These are phyloP conservation scores for Venturiaceae sp. DNA, from an alignment of 2,329 filamentous ascomycete genomes.

Conservation along the genomic window DNA sequence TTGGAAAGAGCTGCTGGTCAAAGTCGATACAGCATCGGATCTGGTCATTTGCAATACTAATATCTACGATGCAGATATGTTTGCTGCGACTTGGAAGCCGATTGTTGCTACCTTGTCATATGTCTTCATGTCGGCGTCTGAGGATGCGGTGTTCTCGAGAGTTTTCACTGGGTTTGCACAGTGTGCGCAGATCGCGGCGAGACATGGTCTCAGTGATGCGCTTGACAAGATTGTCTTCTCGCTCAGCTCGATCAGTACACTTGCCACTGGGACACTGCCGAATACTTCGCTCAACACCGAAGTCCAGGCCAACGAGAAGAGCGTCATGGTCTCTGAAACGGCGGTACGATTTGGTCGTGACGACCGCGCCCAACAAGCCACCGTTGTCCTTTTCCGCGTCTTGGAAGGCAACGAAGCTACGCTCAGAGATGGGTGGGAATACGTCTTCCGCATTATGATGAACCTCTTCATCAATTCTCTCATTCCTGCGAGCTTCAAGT, in stretches of 20 bases:
- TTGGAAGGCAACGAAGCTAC: conserved; percentile 75
- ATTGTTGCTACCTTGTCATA: conserved; percentile 93
- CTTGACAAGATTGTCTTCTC: conserved; percentile 90
- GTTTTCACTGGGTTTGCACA: conserved; percentile 94
- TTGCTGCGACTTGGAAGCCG: conserved; percentile 88
- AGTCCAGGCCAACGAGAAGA: conserved; percentile 82
- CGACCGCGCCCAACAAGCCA: conserved; percentile 87
- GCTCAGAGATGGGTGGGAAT: conserved; percentile 63
- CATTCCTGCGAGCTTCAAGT: conserved; percentile 58
- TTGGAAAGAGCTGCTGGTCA: conserved; percentile 88
- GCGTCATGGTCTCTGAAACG: conserved; percentile 96
- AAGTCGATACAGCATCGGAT: conserved; percentile 65
- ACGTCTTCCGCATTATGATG: conserved; percentile 75
- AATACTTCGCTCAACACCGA: conserved; percentile 91
- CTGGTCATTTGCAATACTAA: conserved; percentile 81
- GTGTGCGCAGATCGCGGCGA: conserved; percentile 84
- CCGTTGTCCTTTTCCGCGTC: conserved; percentile 89
- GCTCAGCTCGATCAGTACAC: conserved; percentile 79
- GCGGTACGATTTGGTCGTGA: conserved; percentile 92
- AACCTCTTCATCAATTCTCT: conserved; percentile 96
- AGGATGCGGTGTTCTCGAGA: conserved; percentile 88
- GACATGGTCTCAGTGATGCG: conserved; percentile 72
- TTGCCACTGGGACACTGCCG: conserved; percentile 65
- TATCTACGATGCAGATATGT: conserved; percentile 96
- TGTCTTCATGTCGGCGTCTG: conserved; percentile 97